Base-by-base conservation (phyloP, 2,329 filamentous ascomycete species). In the Alternaria conjuncta region DNA sequence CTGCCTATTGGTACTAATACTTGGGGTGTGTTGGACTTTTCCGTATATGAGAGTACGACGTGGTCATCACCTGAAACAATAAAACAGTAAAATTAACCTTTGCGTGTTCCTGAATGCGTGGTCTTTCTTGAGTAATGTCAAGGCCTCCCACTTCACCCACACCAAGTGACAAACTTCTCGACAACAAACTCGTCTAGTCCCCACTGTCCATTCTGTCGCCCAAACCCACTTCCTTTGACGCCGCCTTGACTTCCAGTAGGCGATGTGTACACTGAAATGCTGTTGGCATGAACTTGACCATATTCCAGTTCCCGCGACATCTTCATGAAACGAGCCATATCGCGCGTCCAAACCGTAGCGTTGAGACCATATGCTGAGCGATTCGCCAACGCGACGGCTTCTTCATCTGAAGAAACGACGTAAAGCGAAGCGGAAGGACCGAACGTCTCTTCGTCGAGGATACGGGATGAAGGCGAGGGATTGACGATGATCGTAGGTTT, bases 291-390 rank as follows among this genome's bases (percentile, higher is more conserved):
- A 2, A 85, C 77, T 4, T 74, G 72, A 0, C 72, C 73, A 25
- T 71, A 85, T 75, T 94, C 81, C 12, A 83, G 71, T 55, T 77
- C 72, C 60, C 70, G 77, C 4, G 80, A 80, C 36, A 83, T 76
- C 53, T 75, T 76, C 80, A 58, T 80, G 64, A 10, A 74, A 71
- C 64, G 94, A 78, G 74, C 91, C 88, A 66, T 85, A 81, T 0
- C 91, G 92, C 77, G 92, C 5, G 60, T 60, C 63, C 63, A 95
- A 1, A 96, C 86, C 0, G 91, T 86, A 5, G 88, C 86, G n/a
- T 84, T 84, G 20, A 96, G 84, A 4, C 92, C 92, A 74, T 93
- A 95, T 55, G 92, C 89, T 2, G 90, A 92, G 72, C 94, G 90
- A 75, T 96, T 96, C n/a, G 92, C 91, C 18, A 94, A 80, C n/a